These are phyloP conservation scores for Decorospora gaudefroyi DNA, from an alignment of 2,329 filamentous ascomycete genomes.

Conservation along the genomic window DNA sequence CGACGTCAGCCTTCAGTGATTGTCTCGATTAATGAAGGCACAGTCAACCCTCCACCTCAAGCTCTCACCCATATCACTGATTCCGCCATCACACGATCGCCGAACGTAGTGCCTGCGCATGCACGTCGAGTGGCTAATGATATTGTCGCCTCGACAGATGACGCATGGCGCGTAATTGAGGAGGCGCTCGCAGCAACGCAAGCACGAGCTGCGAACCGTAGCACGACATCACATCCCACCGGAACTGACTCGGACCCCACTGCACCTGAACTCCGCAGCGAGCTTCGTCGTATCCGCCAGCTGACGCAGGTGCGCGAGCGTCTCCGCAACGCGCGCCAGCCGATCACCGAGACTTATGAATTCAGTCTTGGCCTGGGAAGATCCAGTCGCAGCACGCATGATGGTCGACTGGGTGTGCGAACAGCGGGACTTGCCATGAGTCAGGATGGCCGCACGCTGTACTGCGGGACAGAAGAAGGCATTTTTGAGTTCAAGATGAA, in stretches of 20 bases:
- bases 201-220: constrained; percentile 28
- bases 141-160: constrained; percentile 42
- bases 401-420: constrained; percentile 48
- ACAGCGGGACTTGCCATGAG: constrained; percentile 57
- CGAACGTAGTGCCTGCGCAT: constrained; percentile 39
- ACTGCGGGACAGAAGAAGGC: constrained; percentile 65
- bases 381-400: constrained; percentile 30
- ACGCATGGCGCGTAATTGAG: constrained; percentile 56
- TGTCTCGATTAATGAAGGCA: constrained; percentile 40
- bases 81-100: constrained; percentile 37
- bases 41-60: constrained; percentile 26
- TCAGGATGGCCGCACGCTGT: constrained; percentile 53
- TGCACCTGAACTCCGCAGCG: constrained; percentile 39
- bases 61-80: constrained; percentile 37
- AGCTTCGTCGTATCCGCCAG: constrained; percentile 44
- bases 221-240: constrained; percentile 12
- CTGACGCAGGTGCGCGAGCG: constrained; percentile 46
- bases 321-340: constrained; percentile 40
- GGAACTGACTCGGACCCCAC: constrained; percentile 26
- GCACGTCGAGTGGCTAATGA: constrained; percentile 38
- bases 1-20: constrained; percentile 50
- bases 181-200: constrained; percentile 51
- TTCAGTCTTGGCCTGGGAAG: constrained; percentile 34
- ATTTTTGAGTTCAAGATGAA: constrained; percentile 76
- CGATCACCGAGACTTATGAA: constrained; percentile 31